Percentiles rank a stretch among this genome's conserved stretches.
These are phyloP conservation scores for Fusarium sp. DNA, from an alignment of 2,329 filamentous ascomycete species.

Conservation along the genomic window DNA sequence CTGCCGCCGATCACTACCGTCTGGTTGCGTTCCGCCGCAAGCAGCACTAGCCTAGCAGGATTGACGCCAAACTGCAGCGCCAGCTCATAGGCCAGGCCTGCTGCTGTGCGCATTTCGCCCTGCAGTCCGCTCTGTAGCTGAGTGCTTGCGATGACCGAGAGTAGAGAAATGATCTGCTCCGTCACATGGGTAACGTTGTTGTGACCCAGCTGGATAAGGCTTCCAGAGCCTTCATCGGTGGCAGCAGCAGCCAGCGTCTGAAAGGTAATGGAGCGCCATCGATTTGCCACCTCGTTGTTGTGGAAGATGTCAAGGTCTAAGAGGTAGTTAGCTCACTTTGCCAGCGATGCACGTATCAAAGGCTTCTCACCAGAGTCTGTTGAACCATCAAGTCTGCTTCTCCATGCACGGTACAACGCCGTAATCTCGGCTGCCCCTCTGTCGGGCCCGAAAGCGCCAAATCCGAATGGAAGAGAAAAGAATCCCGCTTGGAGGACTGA, in stretches of 20 bases:
- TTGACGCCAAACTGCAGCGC: constrained; percentile 1
- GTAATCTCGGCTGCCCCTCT: neutral
- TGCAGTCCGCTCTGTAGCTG: neutral
- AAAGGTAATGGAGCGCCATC: neutral
- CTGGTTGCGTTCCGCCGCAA: neutral
- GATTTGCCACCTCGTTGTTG: neutral
- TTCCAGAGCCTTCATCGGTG: neutral
- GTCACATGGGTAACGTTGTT: neutral
- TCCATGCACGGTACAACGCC: neutral
- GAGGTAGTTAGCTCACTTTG: neutral
- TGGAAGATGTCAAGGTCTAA: neutral
- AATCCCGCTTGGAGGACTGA: neutral
- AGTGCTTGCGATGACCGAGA: neutral
- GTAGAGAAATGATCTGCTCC: neutral
- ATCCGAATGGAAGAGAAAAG: constrained; percentile 3
- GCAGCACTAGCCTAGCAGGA: neutral
- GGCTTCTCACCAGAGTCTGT: neutral
- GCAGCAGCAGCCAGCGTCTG: neutral
- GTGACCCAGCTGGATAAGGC: neutral
- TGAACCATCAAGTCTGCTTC: neutral
- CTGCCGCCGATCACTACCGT: neutral
- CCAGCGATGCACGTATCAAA: neutral
- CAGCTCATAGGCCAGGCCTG: neutral
- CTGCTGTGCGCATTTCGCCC: neutral
- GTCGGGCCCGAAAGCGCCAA: neutral